Evolutionary conservation across 2,329 filamentous ascomycete species (phyloP).

Genomic region (Grosmannia huntii): DNA sequence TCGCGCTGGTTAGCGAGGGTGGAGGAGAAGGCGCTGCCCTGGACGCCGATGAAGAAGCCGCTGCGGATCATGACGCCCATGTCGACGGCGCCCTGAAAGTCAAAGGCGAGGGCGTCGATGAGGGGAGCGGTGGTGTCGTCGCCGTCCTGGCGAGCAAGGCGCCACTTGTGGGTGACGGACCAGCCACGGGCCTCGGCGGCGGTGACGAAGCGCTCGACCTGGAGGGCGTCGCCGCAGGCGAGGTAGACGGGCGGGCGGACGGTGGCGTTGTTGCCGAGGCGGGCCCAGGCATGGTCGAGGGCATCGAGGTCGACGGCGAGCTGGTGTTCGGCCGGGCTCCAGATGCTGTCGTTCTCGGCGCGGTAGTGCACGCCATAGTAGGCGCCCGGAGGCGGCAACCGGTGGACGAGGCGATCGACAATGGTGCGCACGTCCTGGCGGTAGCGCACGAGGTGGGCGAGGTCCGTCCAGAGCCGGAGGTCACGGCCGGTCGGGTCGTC

Average conservation of each 20-base stretch:
- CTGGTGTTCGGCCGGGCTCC: conserved; percentile 22
- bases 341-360: conserved; percentile 23
- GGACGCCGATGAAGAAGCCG: conserved; percentile 21
- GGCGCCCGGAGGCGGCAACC: conserved; percentile 12
- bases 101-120: conserved; percentile 19
- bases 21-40: conserved; percentile 21
- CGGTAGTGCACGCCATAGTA: conserved; percentile 24
- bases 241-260: conserved; percentile 19
- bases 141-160: conserved; percentile 11
- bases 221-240: conserved; percentile 21
- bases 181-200: conserved; percentile 20
- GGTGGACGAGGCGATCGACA: conserved; percentile 13
- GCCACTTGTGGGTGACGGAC: conserved; percentile 23
- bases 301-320: conserved; percentile 20
- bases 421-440: conserved; percentile 16
- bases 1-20: conserved; percentile 21
- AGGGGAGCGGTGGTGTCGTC: conserved; percentile 11
- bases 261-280: conserved; percentile 12
- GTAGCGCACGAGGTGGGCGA: conserved; percentile 20
- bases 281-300: conserved; percentile 19
- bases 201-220: conserved; percentile 18
- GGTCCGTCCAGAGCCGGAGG: conserved; percentile 22
- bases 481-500: conserved; percentile 23
- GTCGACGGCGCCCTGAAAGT: conserved; percentile 23
- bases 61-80: conserved; percentile 20